phyloP scores from a whole-genome alignment of 139 green algal genomes.

The Edaphochlamys debaryana region DNA sequence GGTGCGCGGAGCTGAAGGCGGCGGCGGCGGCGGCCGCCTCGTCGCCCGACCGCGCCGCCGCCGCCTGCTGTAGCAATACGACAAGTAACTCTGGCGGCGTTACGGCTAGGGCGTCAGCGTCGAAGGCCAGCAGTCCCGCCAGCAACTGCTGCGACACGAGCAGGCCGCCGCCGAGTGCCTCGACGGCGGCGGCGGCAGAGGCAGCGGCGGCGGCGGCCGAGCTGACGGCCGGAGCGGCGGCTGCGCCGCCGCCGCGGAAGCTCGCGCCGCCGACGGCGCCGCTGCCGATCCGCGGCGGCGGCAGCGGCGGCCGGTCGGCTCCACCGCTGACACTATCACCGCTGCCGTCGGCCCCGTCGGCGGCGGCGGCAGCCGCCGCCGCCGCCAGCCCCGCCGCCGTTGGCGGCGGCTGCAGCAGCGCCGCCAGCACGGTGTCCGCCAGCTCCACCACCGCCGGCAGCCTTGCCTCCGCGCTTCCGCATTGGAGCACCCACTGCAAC shows the following conservation, averaged over 20 bases:
- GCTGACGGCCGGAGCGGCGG: no score
- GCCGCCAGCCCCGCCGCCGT: background rate
- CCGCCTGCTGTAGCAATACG: conserved; percentile 31
- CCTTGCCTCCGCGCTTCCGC: background rate
- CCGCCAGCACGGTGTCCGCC: conserved; percentile 33
- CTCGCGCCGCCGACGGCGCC: no score
- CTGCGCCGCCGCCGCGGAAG: no score
- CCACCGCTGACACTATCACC: background rate
- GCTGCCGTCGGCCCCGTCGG: background rate
- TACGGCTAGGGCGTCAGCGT: conserved; percentile 14
- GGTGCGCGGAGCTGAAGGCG: no score
- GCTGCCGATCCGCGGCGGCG: no score
- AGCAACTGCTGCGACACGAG: conserved; percentile 41
- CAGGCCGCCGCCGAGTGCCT: conserved; percentile 15
- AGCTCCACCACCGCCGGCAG: conserved; percentile 37
- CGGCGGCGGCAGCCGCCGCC: background rate
- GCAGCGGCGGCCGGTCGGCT: background rate
- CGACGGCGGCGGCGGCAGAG: background rate
- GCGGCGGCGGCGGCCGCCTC: background rate
- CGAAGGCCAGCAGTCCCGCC: conserved; percentile 13
- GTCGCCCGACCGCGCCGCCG: background rate
- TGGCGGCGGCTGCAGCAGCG: conserved; percentile 14
- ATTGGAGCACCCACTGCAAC: conserved; percentile 51
- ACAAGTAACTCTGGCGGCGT: conserved; percentile 52
- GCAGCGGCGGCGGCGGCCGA: background rate